Percentiles rank a stretch among this genome's conserved stretches.
Evolutionary conservation across 805 yeast species (phyloP).

Genomic region (Candida palmyrensis): DNA sequence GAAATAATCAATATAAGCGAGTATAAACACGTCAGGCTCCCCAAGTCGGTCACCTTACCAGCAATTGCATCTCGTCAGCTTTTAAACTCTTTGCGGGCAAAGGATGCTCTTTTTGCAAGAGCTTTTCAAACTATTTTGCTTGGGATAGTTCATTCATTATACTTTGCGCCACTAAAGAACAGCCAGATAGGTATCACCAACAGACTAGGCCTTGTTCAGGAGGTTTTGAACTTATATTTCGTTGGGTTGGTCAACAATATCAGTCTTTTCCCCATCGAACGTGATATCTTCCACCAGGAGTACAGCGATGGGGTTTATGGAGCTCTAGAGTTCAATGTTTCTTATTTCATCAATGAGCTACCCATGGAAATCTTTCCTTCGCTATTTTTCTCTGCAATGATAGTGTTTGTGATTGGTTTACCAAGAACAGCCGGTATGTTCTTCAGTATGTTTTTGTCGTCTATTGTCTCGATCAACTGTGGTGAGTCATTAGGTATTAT

Average conservation of each 20-base stretch:
- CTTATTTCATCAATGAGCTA: constrained; percentile 58
- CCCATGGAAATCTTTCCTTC: constrained; percentile 63
- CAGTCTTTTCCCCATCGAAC: constrained; percentile 68
- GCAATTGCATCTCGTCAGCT: constrained; percentile 29
- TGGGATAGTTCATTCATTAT: constrained; percentile 62
- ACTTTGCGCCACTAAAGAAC: constrained; percentile 43
- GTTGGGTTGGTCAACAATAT: constrained; percentile 78
- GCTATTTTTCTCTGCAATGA: constrained; percentile 52
- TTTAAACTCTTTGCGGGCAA: constrained; percentile 28
- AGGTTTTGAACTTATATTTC: constrained; percentile 65
- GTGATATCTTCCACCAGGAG: constrained; percentile 75
- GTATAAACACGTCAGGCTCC: constrained; percentile 28
- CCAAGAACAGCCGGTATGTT: constrained; percentile 64
- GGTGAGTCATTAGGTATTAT: constrained; percentile 85
- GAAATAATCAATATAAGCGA: constrained; percentile 28
- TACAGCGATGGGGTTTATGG: constrained; percentile 69
- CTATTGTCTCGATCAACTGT: constrained; percentile 54
- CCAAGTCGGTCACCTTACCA: constrained; percentile 21
- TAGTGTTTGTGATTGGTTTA: constrained; percentile 68
- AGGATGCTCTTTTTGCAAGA: constrained; percentile 61
- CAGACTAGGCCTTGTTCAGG: constrained; percentile 73
- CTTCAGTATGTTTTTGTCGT: constrained; percentile 55
- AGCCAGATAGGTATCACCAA: constrained; percentile 50
- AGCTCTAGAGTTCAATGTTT: constrained; percentile 53
- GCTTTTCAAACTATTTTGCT: constrained; percentile 58